Conservation (phyloP, 768 basidiomycete species). For the Royoungia palumana region DNA sequence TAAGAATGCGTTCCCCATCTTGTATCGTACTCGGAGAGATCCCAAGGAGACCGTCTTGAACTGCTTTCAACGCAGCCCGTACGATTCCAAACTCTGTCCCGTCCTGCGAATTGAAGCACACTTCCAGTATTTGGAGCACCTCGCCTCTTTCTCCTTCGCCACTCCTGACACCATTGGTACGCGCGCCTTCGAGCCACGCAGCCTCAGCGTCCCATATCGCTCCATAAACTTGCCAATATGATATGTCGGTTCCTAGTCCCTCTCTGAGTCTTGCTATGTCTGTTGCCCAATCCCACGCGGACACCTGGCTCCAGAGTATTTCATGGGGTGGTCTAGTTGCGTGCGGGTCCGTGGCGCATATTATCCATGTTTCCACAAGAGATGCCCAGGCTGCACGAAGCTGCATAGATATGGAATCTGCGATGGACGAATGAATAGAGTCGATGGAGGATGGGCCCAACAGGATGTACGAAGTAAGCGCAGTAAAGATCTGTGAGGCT, state of each 20-base stretch:
- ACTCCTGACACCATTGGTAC: conserved; percentile 62
- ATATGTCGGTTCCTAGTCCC: conserved; percentile 30
- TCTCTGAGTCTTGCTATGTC: conserved; percentile 46
- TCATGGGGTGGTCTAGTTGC: conserved; percentile 82
- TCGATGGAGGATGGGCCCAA: conserved; percentile 29
- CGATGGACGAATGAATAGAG: background rate
- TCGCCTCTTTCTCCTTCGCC: conserved; percentile 62
- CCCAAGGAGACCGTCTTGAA: conserved; percentile 30
- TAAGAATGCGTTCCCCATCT: conserved; percentile 4
- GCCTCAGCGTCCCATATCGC: conserved; percentile 40
- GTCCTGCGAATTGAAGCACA: conserved; percentile 37
- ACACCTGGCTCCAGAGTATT: conserved; percentile 84
- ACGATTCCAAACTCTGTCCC: conserved; percentile 38
- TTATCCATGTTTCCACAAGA: conserved; percentile 68
- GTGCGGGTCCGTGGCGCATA: conserved; percentile 90
- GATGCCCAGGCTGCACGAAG: conserved; percentile 52
- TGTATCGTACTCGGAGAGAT: background rate
- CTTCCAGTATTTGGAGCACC: conserved; percentile 32
- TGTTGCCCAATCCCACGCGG: conserved; percentile 72
- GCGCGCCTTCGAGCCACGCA: conserved; percentile 75
- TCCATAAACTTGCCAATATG: conserved; percentile 30
- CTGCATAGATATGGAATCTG: conserved; percentile 7
- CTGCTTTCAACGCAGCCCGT: conserved; percentile 30
- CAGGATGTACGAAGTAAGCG: conserved; percentile 46
- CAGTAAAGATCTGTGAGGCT: conserved; percentile 52